Evolutionary conservation across 352 stramenopile species (phyloP), one percentile per base, ranked within the genome.

Genomic region (Pythium oligandrum): DNA sequence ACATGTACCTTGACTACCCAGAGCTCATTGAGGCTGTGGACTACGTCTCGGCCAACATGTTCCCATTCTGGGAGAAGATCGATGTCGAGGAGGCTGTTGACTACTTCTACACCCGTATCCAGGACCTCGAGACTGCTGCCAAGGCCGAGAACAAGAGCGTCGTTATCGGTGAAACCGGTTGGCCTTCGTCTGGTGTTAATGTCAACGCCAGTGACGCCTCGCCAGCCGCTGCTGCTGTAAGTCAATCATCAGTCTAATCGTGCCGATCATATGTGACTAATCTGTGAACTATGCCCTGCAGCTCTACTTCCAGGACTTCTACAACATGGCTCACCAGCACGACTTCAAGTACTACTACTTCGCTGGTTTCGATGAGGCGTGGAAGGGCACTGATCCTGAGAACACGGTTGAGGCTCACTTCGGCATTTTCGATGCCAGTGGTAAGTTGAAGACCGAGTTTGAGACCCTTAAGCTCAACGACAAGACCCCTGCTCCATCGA

Each of bases 261-360:
- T 26, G 5, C 9, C 40, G 26, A 44, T 43, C 3, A 9, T 48
- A 45, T 30, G 12, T 12, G 42, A 44, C n/a, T 50, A 6, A 40
- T 39, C 61, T 17, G 45, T 61, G 45, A 66, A 17, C 44, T 30
- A 30, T 8, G 9, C 8, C 44, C 6, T 26, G 35, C 36, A 63
- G 57, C 57, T 44, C 9, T 91, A 83, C 63, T 81, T 91, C 35
- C 43, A 64, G 17, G 65, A 85, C 48, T 89, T 91, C 40, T 69
- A 73, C 48, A 48, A 68, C 11, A 58, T 80, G 46, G 80, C 78
- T 1, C 47, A 65, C 40, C 33, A 68, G 49, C 40, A 74, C 6
- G 43, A 60, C 2, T 65, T 73, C 59, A 64, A 73, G 53, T 87
- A 78, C 63, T 89, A 75, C 60, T 90, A 86, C 66, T 90, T 87